Base-by-base conservation (phyloP, 2,329 filamentous ascomycete genomes). In the Penicillium palitans region DNA sequence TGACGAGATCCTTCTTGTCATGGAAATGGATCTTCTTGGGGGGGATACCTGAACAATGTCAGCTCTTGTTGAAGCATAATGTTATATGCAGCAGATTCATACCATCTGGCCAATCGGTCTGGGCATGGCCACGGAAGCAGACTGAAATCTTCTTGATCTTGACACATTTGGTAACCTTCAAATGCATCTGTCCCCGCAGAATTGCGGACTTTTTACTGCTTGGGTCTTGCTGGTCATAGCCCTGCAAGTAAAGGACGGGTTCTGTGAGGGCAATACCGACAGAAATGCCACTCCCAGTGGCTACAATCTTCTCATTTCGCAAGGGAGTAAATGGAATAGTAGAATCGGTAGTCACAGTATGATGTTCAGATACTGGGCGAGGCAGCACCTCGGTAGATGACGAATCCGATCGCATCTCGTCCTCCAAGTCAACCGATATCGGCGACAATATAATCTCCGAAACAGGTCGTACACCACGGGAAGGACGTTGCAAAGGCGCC, bases 51-150 rank as follows among this genome's bases (percentile, higher is more conserved):
- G 61, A 17, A 52, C 29, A 47, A 29, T 44, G 33, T 66, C 24
- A 66, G 60, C 41, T 47, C 17, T 4, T 41, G 29, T 24, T 17
- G 15, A 19, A 6, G 13, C 24, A 19, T 44, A 21, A 27, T 19
- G n/a, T 15, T 12, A 45, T 12, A 45, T 13, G 40, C 6, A 24
- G 21, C 31, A 10, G 29, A 39, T 55, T 27, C 53, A 25, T 70
- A 84, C 86, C 91, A 79, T 98, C 95, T 17, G 95, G 93, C 95
- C 95, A 99, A 71, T 96, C 92, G 1, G 95, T 98, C 63, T 89
- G 85, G 3, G 92, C 91, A 71, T 87, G 89, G 31, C 93, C 95
- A 41, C 88, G 85, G 66, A 99, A 90, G 68, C 90, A 93, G 52
- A 99, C 81, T 6, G 90, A 92, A 25, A 99, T 85, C 4, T 91